Percentiles rank a stretch among this genome's conserved stretches.
These are phyloP conservation scores for Torrubiellomyces zombiae DNA, from an alignment of 2,329 filamentous ascomycete species.

Conservation along the genomic window DNA sequence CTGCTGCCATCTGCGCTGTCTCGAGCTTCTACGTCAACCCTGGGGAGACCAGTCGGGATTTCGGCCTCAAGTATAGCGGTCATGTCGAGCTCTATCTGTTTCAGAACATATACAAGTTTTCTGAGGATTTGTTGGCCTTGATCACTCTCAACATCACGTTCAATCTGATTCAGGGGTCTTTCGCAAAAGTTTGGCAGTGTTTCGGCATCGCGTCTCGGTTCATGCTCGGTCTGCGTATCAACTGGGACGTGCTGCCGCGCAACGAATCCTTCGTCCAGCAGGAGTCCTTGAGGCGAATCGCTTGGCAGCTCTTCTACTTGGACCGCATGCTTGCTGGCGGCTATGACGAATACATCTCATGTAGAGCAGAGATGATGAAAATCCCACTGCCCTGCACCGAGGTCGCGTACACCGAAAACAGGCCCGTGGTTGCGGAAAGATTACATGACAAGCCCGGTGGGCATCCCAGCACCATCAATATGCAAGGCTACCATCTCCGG, in stretches of 20 bases:
- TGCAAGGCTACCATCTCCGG: constrained; percentile 19
- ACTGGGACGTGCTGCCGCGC: constrained; percentile 18
- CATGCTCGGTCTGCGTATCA: constrained; percentile 21
- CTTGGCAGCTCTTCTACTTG: constrained; percentile 21
- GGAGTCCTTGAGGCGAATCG: constrained; percentile 19
- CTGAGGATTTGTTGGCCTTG: constrained; percentile 16
- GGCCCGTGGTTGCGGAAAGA: constrained; percentile 13
- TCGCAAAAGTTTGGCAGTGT: constrained; percentile 23
- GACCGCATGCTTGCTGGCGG: constrained; percentile 22
- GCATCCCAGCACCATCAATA: constrained; percentile 10
- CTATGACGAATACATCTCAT: constrained; percentile 22
- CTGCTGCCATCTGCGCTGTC: constrained; percentile 21
- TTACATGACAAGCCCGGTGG: constrained; percentile 13
- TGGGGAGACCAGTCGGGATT: constrained; percentile 15
- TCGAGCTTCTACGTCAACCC: constrained; percentile 19
- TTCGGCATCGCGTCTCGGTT: constrained; percentile 19
- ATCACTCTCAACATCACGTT: constrained; percentile 19
- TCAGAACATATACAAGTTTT: constrained; percentile 21
- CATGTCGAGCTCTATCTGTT: constrained; percentile 23
- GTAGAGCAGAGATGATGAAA: constrained; percentile 20
- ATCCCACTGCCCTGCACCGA: constrained; percentile 20
- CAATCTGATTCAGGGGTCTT: constrained; percentile 18
- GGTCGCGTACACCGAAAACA: constrained; percentile 15
- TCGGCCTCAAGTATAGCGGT: constrained; percentile 20
- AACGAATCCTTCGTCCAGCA: constrained; percentile 17